phyloP scores from a whole-genome alignment of 441 rosid species.

The Populus trichocarpa region DNA sequence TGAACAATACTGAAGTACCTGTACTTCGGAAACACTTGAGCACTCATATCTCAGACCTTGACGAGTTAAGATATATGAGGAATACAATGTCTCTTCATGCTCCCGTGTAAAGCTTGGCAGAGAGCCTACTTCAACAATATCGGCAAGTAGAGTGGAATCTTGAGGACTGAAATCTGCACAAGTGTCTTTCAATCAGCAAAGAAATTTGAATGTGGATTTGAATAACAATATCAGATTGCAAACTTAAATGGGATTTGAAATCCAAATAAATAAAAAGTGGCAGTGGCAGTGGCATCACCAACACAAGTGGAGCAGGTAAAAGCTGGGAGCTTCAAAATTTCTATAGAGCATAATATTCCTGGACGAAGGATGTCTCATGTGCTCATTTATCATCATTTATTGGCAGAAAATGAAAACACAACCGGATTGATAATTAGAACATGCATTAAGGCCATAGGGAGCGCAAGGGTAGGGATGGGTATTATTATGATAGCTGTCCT shows the following conservation, averaged over 20 bases:
- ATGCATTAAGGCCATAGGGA: not conserved
- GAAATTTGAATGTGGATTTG: not conserved
- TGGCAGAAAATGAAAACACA: not conserved
- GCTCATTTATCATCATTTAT: not conserved
- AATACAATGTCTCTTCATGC: constrained; percentile 50
- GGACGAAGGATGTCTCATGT: not conserved
- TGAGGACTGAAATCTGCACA: constrained; percentile 88
- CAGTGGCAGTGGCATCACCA: not conserved
- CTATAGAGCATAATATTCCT: not conserved
- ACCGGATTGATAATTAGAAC: not conserved
- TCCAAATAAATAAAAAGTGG: not conserved
- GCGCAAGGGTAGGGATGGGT: not conserved
- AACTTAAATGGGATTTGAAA: not conserved
- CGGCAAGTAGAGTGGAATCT: constrained; percentile 79
- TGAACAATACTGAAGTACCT: constrained; percentile 38
- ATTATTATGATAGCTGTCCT: not conserved
- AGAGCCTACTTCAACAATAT: constrained; percentile 71
- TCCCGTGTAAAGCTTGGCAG: constrained; percentile 69
- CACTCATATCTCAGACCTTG: constrained; percentile 87
- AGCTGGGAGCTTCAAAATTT: not conserved
- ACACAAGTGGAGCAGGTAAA: not conserved
- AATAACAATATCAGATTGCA: not conserved
- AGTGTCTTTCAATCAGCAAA: constrained; percentile 7
- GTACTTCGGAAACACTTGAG: constrained; percentile 65
- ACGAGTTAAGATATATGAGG: constrained; percentile 60